A percentile compares a stretch with the other conserved stretches of the same genome.
phyloP scores from a whole-genome alignment of 2,329 filamentous ascomycete genomes.

The Monosporascus ibericus region DNA sequence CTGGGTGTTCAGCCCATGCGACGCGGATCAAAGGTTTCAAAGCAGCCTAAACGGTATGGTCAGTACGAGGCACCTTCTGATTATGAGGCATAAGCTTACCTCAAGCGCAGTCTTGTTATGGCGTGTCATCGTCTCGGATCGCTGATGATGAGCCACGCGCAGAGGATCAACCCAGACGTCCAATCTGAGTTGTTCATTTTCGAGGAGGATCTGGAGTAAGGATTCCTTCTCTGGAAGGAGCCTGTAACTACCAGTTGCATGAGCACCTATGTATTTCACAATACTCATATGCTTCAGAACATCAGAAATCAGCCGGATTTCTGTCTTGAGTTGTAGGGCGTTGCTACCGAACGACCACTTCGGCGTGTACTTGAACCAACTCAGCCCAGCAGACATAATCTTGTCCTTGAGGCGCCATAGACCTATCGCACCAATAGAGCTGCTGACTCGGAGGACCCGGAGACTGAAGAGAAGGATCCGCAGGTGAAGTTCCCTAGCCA shows the following conservation, averaged over 20 bases:
- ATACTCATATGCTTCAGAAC: constrained; percentile 61
- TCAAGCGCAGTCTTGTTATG: constrained; percentile 34
- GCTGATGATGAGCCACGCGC: constrained; percentile 45
- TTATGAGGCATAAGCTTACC: constrained; percentile 23
- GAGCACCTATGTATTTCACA: constrained; percentile 53
- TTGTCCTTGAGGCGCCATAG: constrained; percentile 85
- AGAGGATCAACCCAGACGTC: constrained; percentile 87
- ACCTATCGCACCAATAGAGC: constrained; percentile 54
- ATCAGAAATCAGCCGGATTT: constrained; percentile 75
- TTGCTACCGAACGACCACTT: constrained; percentile 97
- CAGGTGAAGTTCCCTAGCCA: constrained; percentile 88
- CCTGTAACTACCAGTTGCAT: constrained; percentile 49
- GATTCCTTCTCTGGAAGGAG: constrained; percentile 74
- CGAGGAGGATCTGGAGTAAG: constrained; percentile 71
- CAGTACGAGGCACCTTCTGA: not conserved
- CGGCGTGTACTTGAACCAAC: constrained; percentile 80
- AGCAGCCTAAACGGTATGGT: constrained; percentile 36
- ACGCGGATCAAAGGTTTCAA: constrained; percentile 64
- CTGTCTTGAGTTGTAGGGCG: constrained; percentile 85
- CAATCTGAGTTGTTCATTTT: constrained; percentile 78
- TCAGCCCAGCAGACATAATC: constrained; percentile 76
- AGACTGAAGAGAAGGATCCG: constrained; percentile 80
- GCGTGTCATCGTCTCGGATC: constrained; percentile 32
- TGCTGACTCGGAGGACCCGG: constrained; percentile 68
- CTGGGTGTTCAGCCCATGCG: constrained; percentile 81